phyloP scores from a whole-genome alignment of 108 stramenopile genomes.

The Poteriospumella lacustris region DNA sequence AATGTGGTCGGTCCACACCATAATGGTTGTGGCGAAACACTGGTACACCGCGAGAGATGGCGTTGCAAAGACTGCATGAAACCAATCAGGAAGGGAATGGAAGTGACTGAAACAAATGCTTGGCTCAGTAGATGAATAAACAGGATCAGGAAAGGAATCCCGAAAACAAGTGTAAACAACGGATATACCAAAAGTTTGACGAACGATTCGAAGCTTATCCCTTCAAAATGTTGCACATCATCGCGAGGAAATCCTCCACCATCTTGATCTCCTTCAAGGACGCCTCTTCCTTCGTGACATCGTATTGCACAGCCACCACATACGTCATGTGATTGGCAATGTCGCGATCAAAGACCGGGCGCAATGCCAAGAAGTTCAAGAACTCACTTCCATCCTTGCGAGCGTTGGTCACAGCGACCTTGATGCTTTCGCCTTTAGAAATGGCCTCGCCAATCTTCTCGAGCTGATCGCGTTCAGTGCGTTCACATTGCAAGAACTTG shows the following conservation, averaged over 20 bases:
- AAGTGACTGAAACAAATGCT: too few relatives aligned
- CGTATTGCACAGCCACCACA: constrained; percentile 3
- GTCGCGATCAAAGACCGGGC: not conserved
- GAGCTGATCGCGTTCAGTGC: not conserved
- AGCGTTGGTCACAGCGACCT: not conserved
- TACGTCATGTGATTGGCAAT: not conserved
- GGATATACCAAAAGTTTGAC: too few relatives aligned
- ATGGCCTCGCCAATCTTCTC: not conserved
- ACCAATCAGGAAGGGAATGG: too few relatives aligned
- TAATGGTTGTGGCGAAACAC: too few relatives aligned
- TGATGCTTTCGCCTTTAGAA: not conserved
- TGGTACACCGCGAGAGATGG: too few relatives aligned
- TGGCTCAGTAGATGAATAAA: too few relatives aligned
- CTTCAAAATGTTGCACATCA: not conserved
- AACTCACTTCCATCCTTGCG: not conserved
- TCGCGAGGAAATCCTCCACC: not conserved
- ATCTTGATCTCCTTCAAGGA: not conserved
- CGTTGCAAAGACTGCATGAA: too few relatives aligned
- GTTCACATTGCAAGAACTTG: not conserved
- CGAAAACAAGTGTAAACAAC: too few relatives aligned
- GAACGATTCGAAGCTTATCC: not conserved
- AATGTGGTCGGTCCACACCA: too few relatives aligned
- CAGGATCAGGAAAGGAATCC: too few relatives aligned
- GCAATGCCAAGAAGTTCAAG: not conserved
- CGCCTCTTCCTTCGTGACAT: not conserved